Conservation (phyloP, 768 basidiomycete species). For the Botryobasidium botryosum region DNA sequence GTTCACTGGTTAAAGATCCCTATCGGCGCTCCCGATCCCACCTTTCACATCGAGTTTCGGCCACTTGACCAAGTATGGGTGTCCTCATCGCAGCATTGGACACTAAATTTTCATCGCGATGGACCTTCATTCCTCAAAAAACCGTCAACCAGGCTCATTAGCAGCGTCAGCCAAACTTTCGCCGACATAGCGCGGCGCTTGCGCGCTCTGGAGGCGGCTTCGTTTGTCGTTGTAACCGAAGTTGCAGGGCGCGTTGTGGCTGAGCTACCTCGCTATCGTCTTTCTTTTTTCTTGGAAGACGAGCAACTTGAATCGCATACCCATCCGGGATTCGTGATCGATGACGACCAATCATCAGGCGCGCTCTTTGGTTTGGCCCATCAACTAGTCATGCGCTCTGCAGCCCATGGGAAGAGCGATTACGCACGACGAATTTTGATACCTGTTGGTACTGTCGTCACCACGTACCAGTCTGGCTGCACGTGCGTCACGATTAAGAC, state of each 20-base stretch:
- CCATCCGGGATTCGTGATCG: neutral
- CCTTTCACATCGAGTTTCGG: neutral
- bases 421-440: no score
- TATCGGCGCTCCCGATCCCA: neutral
- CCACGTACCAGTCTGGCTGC: no score
- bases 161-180: conserved; percentile 6
- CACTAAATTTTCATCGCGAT: neutral
- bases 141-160: conserved; percentile 12
- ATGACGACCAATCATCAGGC: neutral
- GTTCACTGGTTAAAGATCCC: neutral
- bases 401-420: no score
- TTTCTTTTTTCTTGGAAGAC: neutral
- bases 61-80: neutral
- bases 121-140: neutral
- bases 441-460: no score
- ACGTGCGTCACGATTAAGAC: conserved; percentile 11
- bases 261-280: neutral
- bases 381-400: neutral
- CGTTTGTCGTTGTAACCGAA: neutral
- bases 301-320: neutral
- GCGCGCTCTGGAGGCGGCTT: conserved; percentile 17
- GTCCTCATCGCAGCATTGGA: neutral
- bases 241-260: neutral
- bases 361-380: neutral
- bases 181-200: conserved; percentile 25